Evolutionary conservation across 441 rosid species (phyloP), one percentile per base, ranked within the genome.

Genomic region (Croton setiger): DNA sequence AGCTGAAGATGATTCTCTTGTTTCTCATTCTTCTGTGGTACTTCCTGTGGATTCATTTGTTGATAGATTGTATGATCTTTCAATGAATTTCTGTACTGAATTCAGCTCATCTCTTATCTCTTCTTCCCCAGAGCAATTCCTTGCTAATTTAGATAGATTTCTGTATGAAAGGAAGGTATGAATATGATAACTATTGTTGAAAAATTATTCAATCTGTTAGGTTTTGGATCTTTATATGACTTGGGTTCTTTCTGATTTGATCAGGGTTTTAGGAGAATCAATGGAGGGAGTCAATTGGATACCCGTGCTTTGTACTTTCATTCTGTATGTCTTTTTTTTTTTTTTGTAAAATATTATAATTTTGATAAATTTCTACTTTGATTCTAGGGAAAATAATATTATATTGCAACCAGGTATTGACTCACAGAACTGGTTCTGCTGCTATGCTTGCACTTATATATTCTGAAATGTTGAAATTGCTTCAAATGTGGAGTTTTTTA

Each of bases 1-100:
- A 14, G 91, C 91, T 14, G 93, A 88, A 79, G 93, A 86, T 76
- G 93, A 85, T 78, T 79, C 93, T 10, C 82, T 86, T 2, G 63
- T 85, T 48, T 86, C 88, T 0, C 91, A 88, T 49, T 88, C 93
- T 12, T 85, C 93, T 0, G 93, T 85, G 36, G 80, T 88, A 13
- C 80, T 88, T 55, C 93, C 89, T 2, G 83, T 88, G 53, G 91
- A 86, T 70, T 84, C 88, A 66, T 85, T 86, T 57, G 31, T 83
- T 51, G 81, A 81, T 21, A 72, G 86, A 70, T 53, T 88, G 76
- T 86, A 85, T 78, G 91, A 88, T 72, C 88, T 88, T 68, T 88
- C 89, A 21, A 76, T 81, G 82, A 87, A 83, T 15, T 88, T 75
- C 74, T 85, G 85, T 75, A 72, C 89, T 18, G 76, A 71, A 54